Evolutionary conservation across 805 yeast species (phyloP).

Genomic region (Zygotorulaspora sp.): DNA sequence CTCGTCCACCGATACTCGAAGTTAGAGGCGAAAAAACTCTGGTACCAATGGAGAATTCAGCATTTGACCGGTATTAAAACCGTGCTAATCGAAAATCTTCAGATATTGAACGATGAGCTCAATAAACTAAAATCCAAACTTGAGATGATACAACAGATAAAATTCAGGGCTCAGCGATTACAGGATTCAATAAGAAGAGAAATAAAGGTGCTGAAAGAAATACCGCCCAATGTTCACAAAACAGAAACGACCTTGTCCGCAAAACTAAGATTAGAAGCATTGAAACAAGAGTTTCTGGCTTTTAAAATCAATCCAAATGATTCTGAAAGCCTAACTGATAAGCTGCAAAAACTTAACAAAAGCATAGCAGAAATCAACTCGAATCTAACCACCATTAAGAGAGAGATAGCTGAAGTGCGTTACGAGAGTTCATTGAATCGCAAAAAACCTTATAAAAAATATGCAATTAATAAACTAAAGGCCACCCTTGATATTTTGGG

Average conservation of each 20-base stretch:
- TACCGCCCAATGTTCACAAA: conserved; percentile 10
- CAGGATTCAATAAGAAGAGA: conserved; percentile 21
- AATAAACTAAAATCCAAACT: conserved; percentile 18
- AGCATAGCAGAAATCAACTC: conserved; percentile 5
- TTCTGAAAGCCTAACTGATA: conserved; percentile 5
- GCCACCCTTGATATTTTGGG: conserved; percentile 11
- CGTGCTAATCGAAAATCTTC: conserved; percentile 29
- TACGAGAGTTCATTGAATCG: conserved; percentile 1
- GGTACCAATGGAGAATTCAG: conserved; percentile 62
- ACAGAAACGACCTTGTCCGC: conserved; percentile 13
- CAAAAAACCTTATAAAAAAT: conserved; percentile 10
- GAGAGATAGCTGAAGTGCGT: conserved; percentile 10
- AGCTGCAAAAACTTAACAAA: conserved; percentile 3
- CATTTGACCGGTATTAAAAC: conserved; percentile 43
- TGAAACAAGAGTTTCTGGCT: conserved; percentile 16
- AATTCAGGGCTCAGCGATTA: conserved; percentile 13
- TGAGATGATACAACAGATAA: conserved; percentile 11
- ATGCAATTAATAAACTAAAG: conserved; percentile 14
- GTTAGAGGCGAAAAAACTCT: conserved; percentile 48
- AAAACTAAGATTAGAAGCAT: conserved; percentile 17
- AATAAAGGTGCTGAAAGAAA: conserved; percentile 18
- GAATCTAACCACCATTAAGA: conserved; percentile 8
- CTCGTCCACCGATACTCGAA: conserved; percentile 48
- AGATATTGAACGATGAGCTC: conserved; percentile 24
- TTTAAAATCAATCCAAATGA: conserved; percentile 13